phyloP scores from a whole-genome alignment of 2,329 filamentous ascomycete genomes.

The Colletotrichum musicola region DNA sequence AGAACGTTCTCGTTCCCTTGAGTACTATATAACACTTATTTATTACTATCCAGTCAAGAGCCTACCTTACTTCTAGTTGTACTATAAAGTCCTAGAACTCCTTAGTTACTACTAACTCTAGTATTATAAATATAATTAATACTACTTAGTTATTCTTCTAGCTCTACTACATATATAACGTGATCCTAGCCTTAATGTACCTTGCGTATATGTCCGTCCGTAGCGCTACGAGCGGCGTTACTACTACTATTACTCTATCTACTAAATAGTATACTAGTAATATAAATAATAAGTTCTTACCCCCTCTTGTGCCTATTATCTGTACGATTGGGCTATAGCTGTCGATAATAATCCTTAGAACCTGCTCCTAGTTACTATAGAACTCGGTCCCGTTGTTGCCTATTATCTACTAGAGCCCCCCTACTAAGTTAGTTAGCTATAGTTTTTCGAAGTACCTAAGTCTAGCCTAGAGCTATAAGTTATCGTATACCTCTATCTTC shows the following conservation, averaged over 20 bases:
- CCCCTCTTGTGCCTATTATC: background rate
- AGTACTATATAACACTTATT: background rate
- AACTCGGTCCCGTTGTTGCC: background rate
- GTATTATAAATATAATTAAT: background rate
- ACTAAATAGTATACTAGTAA: background rate
- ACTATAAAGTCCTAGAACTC: background rate
- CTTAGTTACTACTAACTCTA: background rate
- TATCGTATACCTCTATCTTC: background rate
- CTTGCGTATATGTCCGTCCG: background rate
- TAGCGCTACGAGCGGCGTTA: background rate
- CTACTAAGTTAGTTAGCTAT: background rate
- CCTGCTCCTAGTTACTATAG: background rate
- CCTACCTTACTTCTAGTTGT: background rate
- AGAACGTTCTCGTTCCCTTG: background rate
- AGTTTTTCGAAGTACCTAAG: background rate
- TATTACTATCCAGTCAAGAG: background rate
- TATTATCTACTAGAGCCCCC: background rate
- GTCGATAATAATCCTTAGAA: background rate
- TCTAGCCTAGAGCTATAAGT: background rate
- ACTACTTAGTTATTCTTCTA: background rate
- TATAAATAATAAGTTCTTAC: conserved; percentile 15
- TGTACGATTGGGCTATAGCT: background rate
- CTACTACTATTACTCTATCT: background rate
- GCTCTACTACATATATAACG: background rate
- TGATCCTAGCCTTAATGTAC: background rate